Evolutionary conservation across 2,329 filamentous ascomycete genomes (phyloP), one percentile per base, ranked within the genome.

Genomic region (Fusarium chaquense): DNA sequence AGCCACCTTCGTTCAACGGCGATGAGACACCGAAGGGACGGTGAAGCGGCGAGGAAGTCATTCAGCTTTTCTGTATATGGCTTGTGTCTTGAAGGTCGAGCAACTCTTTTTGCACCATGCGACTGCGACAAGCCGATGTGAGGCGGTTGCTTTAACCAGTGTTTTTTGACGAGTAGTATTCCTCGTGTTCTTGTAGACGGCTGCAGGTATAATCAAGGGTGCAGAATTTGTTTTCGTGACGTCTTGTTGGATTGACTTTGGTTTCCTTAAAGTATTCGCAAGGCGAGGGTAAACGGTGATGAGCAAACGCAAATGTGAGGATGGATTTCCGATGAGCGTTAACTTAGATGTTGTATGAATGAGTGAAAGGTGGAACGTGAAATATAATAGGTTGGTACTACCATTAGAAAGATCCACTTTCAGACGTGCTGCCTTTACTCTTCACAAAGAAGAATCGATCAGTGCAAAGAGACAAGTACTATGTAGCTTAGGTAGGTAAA

Each of bases 21-120:
- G 78, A 79, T 10, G 77, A 77, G 5, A 65, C 62, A 49, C 65
- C 71, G 8, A 45, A 33, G 41, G 57, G 43, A 20, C 56, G 43
- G 11, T 47, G 58, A 24, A 66, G 52, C 28, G 76, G 69, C 36
- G 71, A 69, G 16, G 65, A 74, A 24, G 71, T 36, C 76, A 77
- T 77, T 33, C 15, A 26, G 30, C 38, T 20, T 33, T 16, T 38
- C 22, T 9, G 28, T 18, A 22, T 11, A 20, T 41, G 36, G 18
- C n/a, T 52, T 35, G 36, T 46, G 55, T 40, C 13, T 51, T 30
- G 12, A 30, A 15, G 24, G 16, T 22, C 10, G 33, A 53, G 28
- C 15, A 20, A 45, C 22, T 33, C 30, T 36, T 65, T 62, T 54
- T 45, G 68, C 53, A 61, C 51, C 30, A 52, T 62, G 30, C 53